phyloP scores from a whole-genome alignment of 495 filamentous ascomycete genomes.

The Aspergillus carlsbadensis region DNA sequence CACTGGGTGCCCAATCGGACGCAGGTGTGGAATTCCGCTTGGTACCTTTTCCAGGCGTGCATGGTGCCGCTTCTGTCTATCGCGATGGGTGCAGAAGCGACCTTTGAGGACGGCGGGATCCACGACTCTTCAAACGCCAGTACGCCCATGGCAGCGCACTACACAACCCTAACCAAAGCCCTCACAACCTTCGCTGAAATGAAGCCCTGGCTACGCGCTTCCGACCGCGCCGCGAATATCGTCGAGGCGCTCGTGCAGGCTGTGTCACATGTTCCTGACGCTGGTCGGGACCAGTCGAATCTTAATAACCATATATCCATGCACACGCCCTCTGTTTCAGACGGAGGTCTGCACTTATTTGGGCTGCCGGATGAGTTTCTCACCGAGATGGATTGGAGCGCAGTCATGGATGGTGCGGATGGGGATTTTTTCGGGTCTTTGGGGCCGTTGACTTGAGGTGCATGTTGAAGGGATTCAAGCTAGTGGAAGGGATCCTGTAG shows the following conservation, averaged over 20 bases:
- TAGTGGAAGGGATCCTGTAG: no score
- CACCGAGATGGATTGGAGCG: slow-evolving; percentile 12
- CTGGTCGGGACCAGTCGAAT: no score
- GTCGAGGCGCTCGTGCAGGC: slow-evolving; percentile 4
- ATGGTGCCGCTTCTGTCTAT: slow-evolving; percentile 13
- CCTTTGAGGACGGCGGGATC: no score
- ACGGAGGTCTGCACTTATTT: slow-evolving; percentile 8
- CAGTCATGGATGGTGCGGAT: no score
- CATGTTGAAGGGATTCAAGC: no score
- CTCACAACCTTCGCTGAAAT: slow-evolving; percentile 8
- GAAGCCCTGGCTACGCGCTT: slow-evolving; percentile 12
- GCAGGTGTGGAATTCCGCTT: slow-evolving; percentile 10
- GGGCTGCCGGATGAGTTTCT: slow-evolving; percentile 9
- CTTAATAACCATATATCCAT: background rate
- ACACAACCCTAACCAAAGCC: slow-evolving; percentile 9
- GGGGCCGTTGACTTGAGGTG: no score
- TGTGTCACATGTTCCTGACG: background rate
- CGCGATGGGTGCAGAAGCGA: slow-evolving; percentile 1
- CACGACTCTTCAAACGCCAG: no score
- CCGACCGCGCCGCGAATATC: slow-evolving; percentile 9
- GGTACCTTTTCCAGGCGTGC: slow-evolving; percentile 15
- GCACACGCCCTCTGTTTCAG: slow-evolving; percentile 6
- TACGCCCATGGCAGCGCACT: background rate
- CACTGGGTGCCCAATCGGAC: slow-evolving; percentile 9
- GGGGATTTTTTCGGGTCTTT: no score